phyloP scores from a whole-genome alignment of 441 rosid genomes.

The Aquilaria agallochum region DNA sequence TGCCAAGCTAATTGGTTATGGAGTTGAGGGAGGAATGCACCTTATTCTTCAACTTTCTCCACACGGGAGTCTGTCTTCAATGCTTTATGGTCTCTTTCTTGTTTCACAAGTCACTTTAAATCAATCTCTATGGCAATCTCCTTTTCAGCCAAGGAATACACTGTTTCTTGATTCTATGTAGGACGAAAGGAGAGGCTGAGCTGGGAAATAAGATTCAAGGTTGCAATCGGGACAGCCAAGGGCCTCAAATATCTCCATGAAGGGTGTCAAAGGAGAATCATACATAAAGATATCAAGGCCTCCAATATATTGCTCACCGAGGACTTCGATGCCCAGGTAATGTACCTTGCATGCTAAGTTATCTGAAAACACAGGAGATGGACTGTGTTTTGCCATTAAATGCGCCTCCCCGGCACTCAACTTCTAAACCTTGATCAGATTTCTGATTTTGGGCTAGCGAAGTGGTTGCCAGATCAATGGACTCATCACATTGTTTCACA shows the following conservation, averaged over 20 bases:
- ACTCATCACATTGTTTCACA: constrained; percentile 79
- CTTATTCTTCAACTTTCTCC: constrained; percentile 87
- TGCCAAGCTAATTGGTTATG: constrained; percentile 82
- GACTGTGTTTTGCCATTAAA: no score
- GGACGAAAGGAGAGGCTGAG: constrained; percentile 62
- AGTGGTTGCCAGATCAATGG: constrained; percentile 94
- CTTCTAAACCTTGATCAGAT: constrained; percentile 35
- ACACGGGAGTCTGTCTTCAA: constrained; percentile 80
- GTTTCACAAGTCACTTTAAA: background rate
- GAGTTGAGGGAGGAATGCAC: constrained; percentile 97
- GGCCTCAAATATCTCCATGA: constrained; percentile 88
- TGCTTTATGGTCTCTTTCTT: constrained; percentile 62
- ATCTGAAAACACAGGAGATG: no score
- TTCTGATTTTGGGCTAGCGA: constrained; percentile 92
- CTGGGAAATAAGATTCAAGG: constrained; percentile 65
- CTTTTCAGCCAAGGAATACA: background rate
- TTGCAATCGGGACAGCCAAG: constrained; percentile 76
- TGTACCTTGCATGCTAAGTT: background rate
- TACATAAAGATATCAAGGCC: constrained; percentile 95
- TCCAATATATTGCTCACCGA: constrained; percentile 79
- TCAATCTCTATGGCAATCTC: no score
- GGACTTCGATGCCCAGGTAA: constrained; percentile 82
- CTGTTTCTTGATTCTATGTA: constrained; percentile 15
- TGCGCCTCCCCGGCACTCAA: background rate
- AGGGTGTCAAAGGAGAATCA: constrained; percentile 87